Percentiles rank a stretch among this genome's conserved stretches.
These are phyloP conservation scores for Ogataea nakhonphanomensis DNA, from an alignment of 805 yeast genomes.

Conservation along the genomic window DNA sequence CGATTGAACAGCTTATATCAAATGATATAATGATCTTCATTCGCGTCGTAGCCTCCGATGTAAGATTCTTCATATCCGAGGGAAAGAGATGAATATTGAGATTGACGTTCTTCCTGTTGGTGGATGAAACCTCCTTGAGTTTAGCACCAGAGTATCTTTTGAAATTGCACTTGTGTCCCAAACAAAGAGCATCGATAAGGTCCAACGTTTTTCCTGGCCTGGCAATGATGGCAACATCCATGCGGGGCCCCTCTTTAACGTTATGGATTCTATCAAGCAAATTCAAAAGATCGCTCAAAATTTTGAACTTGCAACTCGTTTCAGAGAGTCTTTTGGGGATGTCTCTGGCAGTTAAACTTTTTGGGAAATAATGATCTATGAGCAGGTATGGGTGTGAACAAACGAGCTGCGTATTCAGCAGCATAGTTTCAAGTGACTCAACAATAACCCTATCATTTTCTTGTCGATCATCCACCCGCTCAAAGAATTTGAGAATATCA, in stretches of 20 bases:
- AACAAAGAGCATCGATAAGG: constrained; percentile 63
- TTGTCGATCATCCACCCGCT: constrained; percentile 46
- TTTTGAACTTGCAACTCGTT: constrained; percentile 81
- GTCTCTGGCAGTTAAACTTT: constrained; percentile 66
- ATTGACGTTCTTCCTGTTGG: constrained; percentile 22
- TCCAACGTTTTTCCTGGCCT: constrained; percentile 69
- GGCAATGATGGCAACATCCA: constrained; percentile 67
- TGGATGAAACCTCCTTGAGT: constrained; percentile 43
- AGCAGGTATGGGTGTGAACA: constrained; percentile 87
- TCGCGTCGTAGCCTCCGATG: constrained; percentile 14
- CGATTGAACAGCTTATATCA: constrained; percentile 30
- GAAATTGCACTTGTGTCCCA: constrained; percentile 57
- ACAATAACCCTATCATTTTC: constrained; percentile 51
- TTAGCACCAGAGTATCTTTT: constrained; percentile 61
- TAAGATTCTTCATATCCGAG: constrained; percentile 26
- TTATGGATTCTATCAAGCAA: constrained; percentile 41
- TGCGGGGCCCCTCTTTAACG: constrained; percentile 24
- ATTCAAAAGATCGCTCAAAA: constrained; percentile 59
- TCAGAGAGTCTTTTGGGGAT: constrained; percentile 67
- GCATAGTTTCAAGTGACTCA: constrained; percentile 74
- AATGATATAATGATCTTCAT: constrained; percentile 31
- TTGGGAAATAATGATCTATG: constrained; percentile 84
- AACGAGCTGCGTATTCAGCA: constrained; percentile 71
- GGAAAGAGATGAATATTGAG: constrained; percentile 44
- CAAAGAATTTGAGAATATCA: constrained; percentile 84